These are phyloP conservation scores for Aquanectria penicillioides DNA, from an alignment of 2,329 filamentous ascomycete species.

Conservation along the genomic window DNA sequence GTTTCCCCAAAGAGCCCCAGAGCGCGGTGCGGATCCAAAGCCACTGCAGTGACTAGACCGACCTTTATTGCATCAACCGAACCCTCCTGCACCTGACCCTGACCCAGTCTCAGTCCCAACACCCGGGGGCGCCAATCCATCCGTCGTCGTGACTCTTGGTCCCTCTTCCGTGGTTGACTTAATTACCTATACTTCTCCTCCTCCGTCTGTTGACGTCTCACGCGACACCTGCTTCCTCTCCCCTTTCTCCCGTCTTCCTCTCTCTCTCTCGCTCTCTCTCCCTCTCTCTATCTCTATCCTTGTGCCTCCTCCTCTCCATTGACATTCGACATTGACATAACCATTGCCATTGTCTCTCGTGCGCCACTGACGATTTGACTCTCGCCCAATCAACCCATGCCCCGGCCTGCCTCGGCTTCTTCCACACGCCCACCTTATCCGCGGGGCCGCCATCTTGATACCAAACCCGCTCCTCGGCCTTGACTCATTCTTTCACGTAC, in stretches of 20 bases:
- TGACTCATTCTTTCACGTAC: slow-evolving; percentile 27
- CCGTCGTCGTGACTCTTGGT: slow-evolving; percentile 17
- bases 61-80: slow-evolving; percentile 32
- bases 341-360: too few relatives aligned
- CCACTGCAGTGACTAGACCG: too few relatives aligned
- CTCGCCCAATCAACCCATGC: slow-evolving; percentile 18
- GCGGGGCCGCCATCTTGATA: slow-evolving; percentile 35
- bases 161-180: slow-evolving; percentile 4
- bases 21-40: too few relatives aligned
- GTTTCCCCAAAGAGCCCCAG: too few relatives aligned
- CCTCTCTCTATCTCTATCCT: not conserved
- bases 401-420: slow-evolving; percentile 42
- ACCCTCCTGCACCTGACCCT: slow-evolving; percentile 36
- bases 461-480: slow-evolving; percentile 23
- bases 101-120: slow-evolving; percentile 1
- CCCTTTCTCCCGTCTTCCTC: slow-evolving; percentile 8
- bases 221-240: slow-evolving; percentile 15
- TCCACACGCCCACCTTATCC: slow-evolving; percentile 9
- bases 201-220: slow-evolving; percentile 4
- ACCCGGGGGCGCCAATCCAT: not conserved
- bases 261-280: slow-evolving; percentile 22
- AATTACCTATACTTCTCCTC: slow-evolving; percentile 13
- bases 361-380: slow-evolving; percentile 22
- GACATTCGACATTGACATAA: too few relatives aligned
- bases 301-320: too few relatives aligned